Conservation (phyloP, 768 basidiomycete genomes). For the Coprinopsis sp. region DNA sequence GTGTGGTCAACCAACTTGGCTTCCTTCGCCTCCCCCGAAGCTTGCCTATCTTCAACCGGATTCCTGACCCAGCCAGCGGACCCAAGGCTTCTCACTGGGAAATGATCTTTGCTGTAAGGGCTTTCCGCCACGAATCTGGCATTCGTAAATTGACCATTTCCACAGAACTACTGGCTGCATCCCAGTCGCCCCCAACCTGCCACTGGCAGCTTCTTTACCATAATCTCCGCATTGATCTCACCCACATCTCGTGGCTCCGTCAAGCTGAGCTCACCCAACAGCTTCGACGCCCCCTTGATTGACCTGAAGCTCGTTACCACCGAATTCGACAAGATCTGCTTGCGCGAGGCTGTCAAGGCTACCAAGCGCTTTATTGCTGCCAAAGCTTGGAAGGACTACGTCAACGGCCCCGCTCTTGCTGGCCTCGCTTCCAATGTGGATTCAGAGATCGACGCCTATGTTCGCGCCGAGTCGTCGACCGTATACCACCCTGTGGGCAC, state of each 20-base stretch:
- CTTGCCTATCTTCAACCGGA: constrained; percentile 3
- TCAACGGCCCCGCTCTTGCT: constrained; percentile 11
- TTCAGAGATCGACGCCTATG: constrained; percentile 21
- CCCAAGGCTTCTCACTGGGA: constrained; percentile 6
- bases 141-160: not conserved
- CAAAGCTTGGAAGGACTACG: constrained; percentile 19
- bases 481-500: constrained; percentile 29
- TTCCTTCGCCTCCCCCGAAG: constrained; percentile 8
- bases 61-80: constrained; percentile 7
- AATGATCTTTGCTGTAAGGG: constrained; percentile 1
- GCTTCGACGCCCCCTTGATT: constrained; percentile 22
- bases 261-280: constrained; percentile 15
- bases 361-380: constrained; percentile 17
- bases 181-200: constrained; percentile 10
- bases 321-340: constrained; percentile 19
- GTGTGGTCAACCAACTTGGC: constrained; percentile 7
- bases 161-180: constrained; percentile 7
- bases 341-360: constrained; percentile 18
- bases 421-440: constrained; percentile 16
- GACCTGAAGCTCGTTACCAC: constrained; percentile 18
- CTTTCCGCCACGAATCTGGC: not conserved
- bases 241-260: constrained; percentile 29
- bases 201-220: constrained; percentile 23
- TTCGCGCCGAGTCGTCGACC: constrained; percentile 17
- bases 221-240: constrained; percentile 21